Conservation (phyloP, 768 basidiomycete species). For the Amanita muscaria region DNA sequence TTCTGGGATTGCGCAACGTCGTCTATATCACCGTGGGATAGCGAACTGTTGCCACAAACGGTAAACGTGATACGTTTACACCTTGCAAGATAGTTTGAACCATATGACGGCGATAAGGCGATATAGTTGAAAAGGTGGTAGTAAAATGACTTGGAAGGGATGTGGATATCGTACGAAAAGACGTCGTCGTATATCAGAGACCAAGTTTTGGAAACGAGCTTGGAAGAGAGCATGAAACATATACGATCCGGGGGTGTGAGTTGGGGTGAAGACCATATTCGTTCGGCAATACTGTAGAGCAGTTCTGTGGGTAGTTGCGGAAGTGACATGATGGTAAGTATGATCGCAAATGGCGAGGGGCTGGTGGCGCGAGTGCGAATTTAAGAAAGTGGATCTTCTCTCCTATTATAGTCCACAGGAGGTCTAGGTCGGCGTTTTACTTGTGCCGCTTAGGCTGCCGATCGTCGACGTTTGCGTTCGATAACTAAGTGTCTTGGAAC, state of each 20-base stretch:
- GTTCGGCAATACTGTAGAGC: constrained; percentile 3
- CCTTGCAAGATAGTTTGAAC: neutral
- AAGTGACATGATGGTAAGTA: neutral
- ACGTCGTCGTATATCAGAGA: neutral
- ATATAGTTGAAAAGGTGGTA: neutral
- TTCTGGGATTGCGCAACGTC: too few species aligned
- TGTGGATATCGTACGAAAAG: neutral
- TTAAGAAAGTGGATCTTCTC: too few species aligned
- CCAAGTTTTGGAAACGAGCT: constrained; percentile 1
- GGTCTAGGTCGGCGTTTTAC: too few species aligned
- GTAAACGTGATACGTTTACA: constrained; percentile 5
- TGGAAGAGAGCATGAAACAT: neutral
- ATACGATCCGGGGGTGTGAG: constrained; percentile 1
- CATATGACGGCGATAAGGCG: too few species aligned
- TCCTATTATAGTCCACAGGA: too few species aligned
- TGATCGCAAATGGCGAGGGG: too few species aligned
- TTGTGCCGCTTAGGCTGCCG: too few species aligned
- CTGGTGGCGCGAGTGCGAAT: too few species aligned
- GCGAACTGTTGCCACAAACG: neutral
- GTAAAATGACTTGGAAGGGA: constrained; percentile 8
- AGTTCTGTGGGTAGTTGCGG: constrained; percentile 5
- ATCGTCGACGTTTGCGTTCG: too few species aligned
- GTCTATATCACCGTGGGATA: too few species aligned
- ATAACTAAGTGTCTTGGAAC: too few species aligned
- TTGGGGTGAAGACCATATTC: neutral